phyloP scores from a whole-genome alignment of 108 stramenopile species.

The Nannochloropsis salina region DNA sequence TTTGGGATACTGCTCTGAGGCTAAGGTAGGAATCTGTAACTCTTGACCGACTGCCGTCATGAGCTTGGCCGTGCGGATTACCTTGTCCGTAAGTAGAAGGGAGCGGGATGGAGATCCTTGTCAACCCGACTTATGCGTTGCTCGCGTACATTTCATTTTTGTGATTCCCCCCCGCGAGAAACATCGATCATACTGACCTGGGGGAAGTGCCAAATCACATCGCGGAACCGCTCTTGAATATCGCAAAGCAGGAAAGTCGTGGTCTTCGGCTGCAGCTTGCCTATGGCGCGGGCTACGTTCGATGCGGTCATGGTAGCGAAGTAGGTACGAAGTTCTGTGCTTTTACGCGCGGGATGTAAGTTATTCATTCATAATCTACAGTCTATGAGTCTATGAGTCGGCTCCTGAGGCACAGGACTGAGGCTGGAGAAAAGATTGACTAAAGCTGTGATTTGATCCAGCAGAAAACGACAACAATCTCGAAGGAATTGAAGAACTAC shows the following conservation, averaged over 20 bases:
- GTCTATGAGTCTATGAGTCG: too few species aligned
- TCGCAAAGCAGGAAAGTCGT: slow-evolving; percentile 81
- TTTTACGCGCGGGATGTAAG: too few species aligned
- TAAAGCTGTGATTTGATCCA: too few species aligned
- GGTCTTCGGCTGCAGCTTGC: slow-evolving; percentile 67
- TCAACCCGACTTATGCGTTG: neutral
- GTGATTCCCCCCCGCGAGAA: too few species aligned
- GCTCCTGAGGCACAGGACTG: too few species aligned
- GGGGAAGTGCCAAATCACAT: slow-evolving; percentile 65
- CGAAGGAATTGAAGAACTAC: too few species aligned
- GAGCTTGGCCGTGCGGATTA: slow-evolving; percentile 73
- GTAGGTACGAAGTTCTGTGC: too few species aligned
- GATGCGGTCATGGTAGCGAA: neutral
- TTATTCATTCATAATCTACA: too few species aligned
- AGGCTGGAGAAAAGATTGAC: too few species aligned
- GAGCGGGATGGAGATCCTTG: neutral
- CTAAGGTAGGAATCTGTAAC: slow-evolving; percentile 73
- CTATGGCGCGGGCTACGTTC: slow-evolving; percentile 48
- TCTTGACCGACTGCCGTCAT: slow-evolving; percentile 71
- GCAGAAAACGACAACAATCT: too few species aligned
- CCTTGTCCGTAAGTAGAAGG: slow-evolving; percentile 55
- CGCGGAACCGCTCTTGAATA: slow-evolving; percentile 87
- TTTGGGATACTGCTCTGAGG: slow-evolving; percentile 92
- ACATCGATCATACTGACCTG: neutral
- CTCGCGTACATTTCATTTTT: neutral